These are phyloP conservation scores for Oryza australiensis DNA, from an alignment of 176 grass and related monocot species.

Conservation along the genomic window DNA sequence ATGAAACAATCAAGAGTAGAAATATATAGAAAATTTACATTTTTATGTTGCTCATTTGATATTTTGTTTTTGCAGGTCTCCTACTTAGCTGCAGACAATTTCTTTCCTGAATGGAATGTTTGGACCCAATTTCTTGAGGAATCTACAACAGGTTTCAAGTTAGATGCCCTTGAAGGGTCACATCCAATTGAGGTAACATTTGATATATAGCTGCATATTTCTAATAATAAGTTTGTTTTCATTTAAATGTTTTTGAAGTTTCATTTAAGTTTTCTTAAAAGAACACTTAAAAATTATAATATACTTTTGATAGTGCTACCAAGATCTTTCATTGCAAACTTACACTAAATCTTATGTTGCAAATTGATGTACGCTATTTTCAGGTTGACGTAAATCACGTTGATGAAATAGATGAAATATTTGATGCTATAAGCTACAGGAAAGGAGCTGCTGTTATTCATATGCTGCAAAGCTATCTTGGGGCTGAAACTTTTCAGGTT, in stretches of 20 bases:
- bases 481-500: constrained; percentile 95
- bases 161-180: constrained; percentile 88
- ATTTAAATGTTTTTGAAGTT: not conserved
- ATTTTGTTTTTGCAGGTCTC: constrained; percentile 53
- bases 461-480: constrained; percentile 98
- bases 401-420: constrained; percentile 97
- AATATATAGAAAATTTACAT: constrained; percentile 8
- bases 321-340: not conserved
- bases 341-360: not conserved
- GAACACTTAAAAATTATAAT: not conserved
- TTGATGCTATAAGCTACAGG: constrained; percentile 99
- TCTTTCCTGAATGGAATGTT: constrained; percentile 98
- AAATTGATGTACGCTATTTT: constrained; percentile 24
- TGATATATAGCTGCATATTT: not conserved
- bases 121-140: constrained; percentile 94
- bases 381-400: constrained; percentile 98
- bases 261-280: not conserved
- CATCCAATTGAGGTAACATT: constrained; percentile 91
- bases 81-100: constrained; percentile 69
- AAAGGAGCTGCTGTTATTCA: constrained; percentile 95
- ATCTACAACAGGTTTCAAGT: constrained; percentile 66
- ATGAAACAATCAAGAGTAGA: constrained; percentile 43
- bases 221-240: not conserved
- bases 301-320: constrained; percentile 8
- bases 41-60: constrained; percentile 29